Base-by-base conservation (phyloP, 75 land plant genomes). In the Pinus albicaulis region DNA sequence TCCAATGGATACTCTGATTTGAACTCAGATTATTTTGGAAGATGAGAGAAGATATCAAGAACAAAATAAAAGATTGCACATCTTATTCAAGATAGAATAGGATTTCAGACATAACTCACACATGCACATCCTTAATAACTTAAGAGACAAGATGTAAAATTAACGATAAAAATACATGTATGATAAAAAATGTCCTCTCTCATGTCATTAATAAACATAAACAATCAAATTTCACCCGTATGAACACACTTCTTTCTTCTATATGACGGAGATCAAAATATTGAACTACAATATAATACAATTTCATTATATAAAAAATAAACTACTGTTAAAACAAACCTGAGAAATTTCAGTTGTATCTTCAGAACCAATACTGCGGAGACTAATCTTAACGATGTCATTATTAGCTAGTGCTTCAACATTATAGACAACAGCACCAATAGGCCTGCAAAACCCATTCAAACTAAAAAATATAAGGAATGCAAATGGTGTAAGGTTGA, bases 371-470 rank as follows among this genome's bases (percentile, higher is more conserved):
- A 92, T 55, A 78, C 98, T 89, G 52, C 96, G 86, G 15, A 95
- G 93, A 82, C 98, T 95, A 75, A 95, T 81, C 80, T 95, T 95
- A 59, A 92, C 70, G 73, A 82, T 12, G 25, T 84, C 58, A 25
- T 84, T 76, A 77, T 88, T 86, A 52, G 79, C 78, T 53, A 92
- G 82, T 64, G 89, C 93, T 48, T 85, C 80, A 15, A 92, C 95
- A 73, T 59, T 84, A 61, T 95, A 95, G 19, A 85, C 96, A 65
- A 93, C 90, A 17, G 98, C 98, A 71, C 98, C 98, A 53, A 95
- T 93, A 75, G 93, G 90, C 80, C 95, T 92, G 75, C 70, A 55
- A 59, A 52, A 38, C 17, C 53, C 1, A 66, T 36, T 4, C 16
- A 66, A 38, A 19, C 0, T 8, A 2, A 2, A 66, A 34, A 17